Base-by-base conservation (phyloP, 768 basidiomycete species). In the Kwoniella pini region DNA sequence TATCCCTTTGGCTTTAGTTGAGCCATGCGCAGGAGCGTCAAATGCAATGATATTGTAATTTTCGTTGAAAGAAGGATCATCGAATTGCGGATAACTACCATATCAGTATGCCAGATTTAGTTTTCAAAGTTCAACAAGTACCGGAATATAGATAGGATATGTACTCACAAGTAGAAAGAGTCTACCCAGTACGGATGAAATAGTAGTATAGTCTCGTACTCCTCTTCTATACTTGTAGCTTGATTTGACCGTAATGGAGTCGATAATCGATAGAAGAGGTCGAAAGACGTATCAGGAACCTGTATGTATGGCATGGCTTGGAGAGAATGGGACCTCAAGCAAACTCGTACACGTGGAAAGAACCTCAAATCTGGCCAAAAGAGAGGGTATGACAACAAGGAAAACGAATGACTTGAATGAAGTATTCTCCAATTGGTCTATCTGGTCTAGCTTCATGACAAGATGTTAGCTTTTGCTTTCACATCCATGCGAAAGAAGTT, bases 11-110 rank as follows among this genome's bases (percentile, higher is more conserved):
- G 57, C 46, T 33, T 45, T 24, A 2, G 62, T 43, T 4, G 50
- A 45, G 10, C 67, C 67, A 30, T 65, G 67, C 0, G 56, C 63
- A 6, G 64, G 63, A 4, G 38, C 22, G 40, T 69, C 67, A 24
- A 69, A 53, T 4, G 60, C 55, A 15, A 69, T 33, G 7, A 69
- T 56, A 46, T 69, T 69, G 53, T 59, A 65, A n/a, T 62, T 30
- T 33, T 61, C 51, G 39, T 55, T 54, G 3, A 69, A 57, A 1
- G 52, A 13, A 11, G 67, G 60, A 54, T 69, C 67, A 22, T 65
- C 64, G 30, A 62, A 62, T 54, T 65, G 67, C 1, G 64, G 64
- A 50, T 66, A 66, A 31, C 64, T 66, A 30, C 15, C n/a, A 43
- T 43, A 13, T 43, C 5, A 5, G 11, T 6, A n/a, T 43, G 7